Percentiles rank a stretch among this genome's conserved stretches.
These are phyloP conservation scores for Gnomoniopsis smithogilvyi DNA, from an alignment of 2,329 filamentous ascomycete species.

Conservation along the genomic window DNA sequence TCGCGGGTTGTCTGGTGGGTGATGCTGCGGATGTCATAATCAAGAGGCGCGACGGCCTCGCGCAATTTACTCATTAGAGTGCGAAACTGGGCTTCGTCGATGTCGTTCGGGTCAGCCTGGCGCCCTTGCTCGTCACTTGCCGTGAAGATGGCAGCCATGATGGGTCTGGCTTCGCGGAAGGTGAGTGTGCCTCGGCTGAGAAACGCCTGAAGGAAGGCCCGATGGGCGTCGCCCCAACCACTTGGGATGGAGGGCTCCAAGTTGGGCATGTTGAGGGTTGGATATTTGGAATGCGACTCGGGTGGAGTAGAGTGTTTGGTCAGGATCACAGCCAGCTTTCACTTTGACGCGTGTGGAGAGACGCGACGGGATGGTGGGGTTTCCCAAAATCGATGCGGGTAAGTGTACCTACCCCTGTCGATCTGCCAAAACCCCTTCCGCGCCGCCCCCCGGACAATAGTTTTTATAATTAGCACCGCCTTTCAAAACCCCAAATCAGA, in stretches of 20 bases:
- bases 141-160: conserved; percentile 74
- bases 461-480: background rate
- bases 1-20: conserved; percentile 65
- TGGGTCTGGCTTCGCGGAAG: conserved; percentile 65
- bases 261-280: conserved; percentile 15
- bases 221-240: conserved; percentile 62
- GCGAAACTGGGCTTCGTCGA: conserved; percentile 66
- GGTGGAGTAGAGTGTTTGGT: background rate
- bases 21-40: conserved; percentile 80
- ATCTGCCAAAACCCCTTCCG: too few relatives aligned
- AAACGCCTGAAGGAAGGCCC: conserved; percentile 88
- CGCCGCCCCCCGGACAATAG: too few relatives aligned
- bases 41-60: conserved; percentile 70
- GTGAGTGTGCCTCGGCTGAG: conserved; percentile 76
- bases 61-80: conserved; percentile 70
- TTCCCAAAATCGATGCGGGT: background rate
- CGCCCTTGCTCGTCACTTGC: conserved; percentile 39
- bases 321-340: too few relatives aligned
- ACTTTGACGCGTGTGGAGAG: background rate
- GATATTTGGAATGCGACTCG: background rate
- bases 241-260: conserved; percentile 30
- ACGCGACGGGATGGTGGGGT: background rate
- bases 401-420: too few relatives aligned
- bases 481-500: background rate
- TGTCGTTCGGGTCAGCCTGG: conserved; percentile 52